Base-by-base conservation (phyloP, 2,329 filamentous ascomycete species). In the Sporothrix phasma region DNA sequence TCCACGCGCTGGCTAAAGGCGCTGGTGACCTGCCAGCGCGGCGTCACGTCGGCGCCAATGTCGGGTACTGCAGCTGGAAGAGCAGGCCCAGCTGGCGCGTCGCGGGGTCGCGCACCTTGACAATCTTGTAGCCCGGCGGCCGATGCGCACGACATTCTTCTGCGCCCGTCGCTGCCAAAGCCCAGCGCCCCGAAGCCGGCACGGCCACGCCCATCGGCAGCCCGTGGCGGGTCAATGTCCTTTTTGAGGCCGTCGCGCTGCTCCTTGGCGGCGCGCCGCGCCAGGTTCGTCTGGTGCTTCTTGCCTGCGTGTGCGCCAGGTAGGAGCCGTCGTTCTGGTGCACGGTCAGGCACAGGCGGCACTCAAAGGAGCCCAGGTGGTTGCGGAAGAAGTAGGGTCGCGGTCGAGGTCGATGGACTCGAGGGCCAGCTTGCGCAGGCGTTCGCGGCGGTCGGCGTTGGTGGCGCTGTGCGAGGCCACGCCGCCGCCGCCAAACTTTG, bases 361-460 rank as follows among this genome's bases (percentile, higher is more conserved):
- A 99, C 77, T 99, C 94, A 77, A 97, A 99, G 73, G 89, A 94
- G 73, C 94, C 94, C 71, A 97, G 90, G 77, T 99, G 93, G 81
- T 99, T 99, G 77, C 96, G 96, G 87, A 99, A 99, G 81, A 97
- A 97, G 84, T 97, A 99, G 0, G 94, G 79, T 99, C 94, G 79
- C 97, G 97, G 79, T 97, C 94, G 68, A 97, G 89, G 80, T 97
- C 93, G 81, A 99, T 99, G 64, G 92, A 95, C 79, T 99, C 94
- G 73, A 99, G 90, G 65, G 94, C 94, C 73, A 99, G 92, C 80
- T 97, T 97, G 76, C 93, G 92, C 45, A 99, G 88, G 68, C 94
- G 92, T 77, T 99, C 94, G 74, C 94, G 90, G 66, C 94, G 91
- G 83, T 97, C 94, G 69, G 94, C 93, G 77, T 97, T 97, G 67